Evolutionary conservation across 169 alveolate genomes (phyloP).

Genomic region (Eimeria tenella): DNA sequence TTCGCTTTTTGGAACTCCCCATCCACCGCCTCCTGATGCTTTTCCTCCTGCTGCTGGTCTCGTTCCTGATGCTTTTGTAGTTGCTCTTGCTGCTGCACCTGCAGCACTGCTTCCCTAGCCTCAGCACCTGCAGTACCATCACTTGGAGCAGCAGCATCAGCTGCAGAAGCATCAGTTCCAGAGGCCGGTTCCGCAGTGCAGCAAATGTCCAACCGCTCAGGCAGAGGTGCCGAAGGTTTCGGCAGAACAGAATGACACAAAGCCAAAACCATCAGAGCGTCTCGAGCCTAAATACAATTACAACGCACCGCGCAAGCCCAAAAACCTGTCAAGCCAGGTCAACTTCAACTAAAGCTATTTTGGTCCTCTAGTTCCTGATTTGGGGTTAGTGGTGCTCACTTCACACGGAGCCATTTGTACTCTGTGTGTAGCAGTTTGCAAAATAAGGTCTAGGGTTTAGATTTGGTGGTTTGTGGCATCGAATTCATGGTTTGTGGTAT

Average conservation of each 20-base stretch:
- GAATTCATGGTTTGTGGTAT: neutral
- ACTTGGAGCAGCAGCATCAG: conserved; percentile 18
- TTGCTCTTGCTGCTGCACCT: conserved; percentile 37
- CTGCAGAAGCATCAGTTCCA: neutral
- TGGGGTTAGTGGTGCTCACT: neutral
- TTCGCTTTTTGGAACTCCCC: neutral
- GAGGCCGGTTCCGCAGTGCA: conserved; percentile 35
- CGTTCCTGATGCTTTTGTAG: neutral
- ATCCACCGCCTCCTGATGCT: neutral
- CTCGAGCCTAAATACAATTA: conserved; percentile 36
- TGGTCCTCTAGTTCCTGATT: neutral
- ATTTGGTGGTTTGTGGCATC: no score
- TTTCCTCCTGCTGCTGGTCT: neutral
- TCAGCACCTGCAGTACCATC: conserved; percentile 1
- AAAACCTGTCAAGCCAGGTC: neutral
- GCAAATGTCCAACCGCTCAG: conserved; percentile 13
- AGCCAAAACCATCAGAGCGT: conserved; percentile 72
- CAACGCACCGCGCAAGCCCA: conserved; percentile 12
- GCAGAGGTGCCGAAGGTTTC: conserved; percentile 53
- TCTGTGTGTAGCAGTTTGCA: neutral
- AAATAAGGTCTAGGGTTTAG: neutral
- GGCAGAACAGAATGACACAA: conserved; percentile 80
- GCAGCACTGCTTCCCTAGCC: neutral
- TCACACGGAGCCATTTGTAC: neutral
- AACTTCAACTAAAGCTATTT: no score